Base-by-base conservation (phyloP, 1,284 basidiomycete genomes). In the Ustilago hordei region DNA sequence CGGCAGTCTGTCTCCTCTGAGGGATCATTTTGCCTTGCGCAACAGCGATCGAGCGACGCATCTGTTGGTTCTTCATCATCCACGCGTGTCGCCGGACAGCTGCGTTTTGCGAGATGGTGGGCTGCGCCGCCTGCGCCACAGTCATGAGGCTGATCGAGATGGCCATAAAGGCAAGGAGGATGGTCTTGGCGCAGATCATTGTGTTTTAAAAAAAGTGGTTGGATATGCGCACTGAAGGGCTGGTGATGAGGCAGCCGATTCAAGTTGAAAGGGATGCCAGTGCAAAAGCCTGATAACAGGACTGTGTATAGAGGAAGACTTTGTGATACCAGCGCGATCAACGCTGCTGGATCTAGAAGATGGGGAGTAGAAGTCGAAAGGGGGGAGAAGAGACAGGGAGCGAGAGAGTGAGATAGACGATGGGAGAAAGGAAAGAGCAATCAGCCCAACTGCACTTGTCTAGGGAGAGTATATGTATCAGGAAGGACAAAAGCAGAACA, bases 61-160 rank as follows among this genome's bases (percentile, higher is more conserved):
- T 59, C 8, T 64, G 58, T 32, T 67, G 70, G 32, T 57, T 43
- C 5, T 66, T 8, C 15, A 77, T 62, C 57, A 73, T 54, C 36
- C 60, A 43, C 9, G 61, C 57, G 47, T 77, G 67, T 43, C 70
- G 63, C 32, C 75, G 57, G 3, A 70, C 75, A 13, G 67, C 60
- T 23, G 75, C 75, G 32, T 77, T 77, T 35, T 73, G 75, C 60
- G 66, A 73, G 62, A 73, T 64, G 58, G 62, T 64, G 38, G 55
- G 47, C 65, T 72, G 64, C 34, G 74, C 65, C 61, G 65, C 69
- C 63, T 67, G 60, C 63, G 58, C 53, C 48, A 69, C 74, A 68
- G 69, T 53, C 48, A 76, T 50, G 36, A 72, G 36, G 12, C 62
- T 60, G 19, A 75, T 55, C 7, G 61, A 65, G 32, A 75, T 56